Evolutionary conservation across 768 basidiomycete genomes (phyloP), one percentile per base, ranked within the genome.

Genomic region (Lactarius sp.): DNA sequence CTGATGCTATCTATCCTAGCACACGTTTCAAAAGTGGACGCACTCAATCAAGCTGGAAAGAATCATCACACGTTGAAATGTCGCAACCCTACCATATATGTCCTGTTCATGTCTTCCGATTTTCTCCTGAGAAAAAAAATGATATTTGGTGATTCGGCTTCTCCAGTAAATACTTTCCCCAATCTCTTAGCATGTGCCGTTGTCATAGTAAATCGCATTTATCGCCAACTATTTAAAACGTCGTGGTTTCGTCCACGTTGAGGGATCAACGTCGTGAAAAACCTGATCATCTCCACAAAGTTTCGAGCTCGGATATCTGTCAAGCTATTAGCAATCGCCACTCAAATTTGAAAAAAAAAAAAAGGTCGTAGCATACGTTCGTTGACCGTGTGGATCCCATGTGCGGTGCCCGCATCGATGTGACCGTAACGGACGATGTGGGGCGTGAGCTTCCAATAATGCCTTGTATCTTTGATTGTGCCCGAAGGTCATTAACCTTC

Each of bases 381-480:
- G 61, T 90, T 82, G 33, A 90, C 81, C 2, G 88, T 88, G 72
- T 90, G 90, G n/a, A 85, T 74, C 1, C 80, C 79, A 31, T 71
- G 73, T 39, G 64, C 67, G 2, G 44, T 51, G 4, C 51, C 49
- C 41, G 62, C 66, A 52, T 68, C 61, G 49, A 74, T 71, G 37
- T 68, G 68, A 22, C 49, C 56, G 49, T 65, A 69, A 3, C 62
- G 66, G 52, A 69, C 18, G 52, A 68, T 68, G 31, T 68, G 64
- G 12, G 31, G 39, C 6, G 67, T 62, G 33, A 68, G 65, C 4
- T 63, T 53, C 67, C 67, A 66, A 31, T 66, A 68, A 49, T 59
- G 34, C 14, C 41, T 57, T 27, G 67, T 66, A 16, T 68, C 67
- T 68, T 42, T n/a, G n/a, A 31, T 6, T 44, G 36, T 34, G n/a